These are phyloP conservation scores for Capronia coronata DNA, from an alignment of 2,329 filamentous ascomycete species.

Conservation along the genomic window DNA sequence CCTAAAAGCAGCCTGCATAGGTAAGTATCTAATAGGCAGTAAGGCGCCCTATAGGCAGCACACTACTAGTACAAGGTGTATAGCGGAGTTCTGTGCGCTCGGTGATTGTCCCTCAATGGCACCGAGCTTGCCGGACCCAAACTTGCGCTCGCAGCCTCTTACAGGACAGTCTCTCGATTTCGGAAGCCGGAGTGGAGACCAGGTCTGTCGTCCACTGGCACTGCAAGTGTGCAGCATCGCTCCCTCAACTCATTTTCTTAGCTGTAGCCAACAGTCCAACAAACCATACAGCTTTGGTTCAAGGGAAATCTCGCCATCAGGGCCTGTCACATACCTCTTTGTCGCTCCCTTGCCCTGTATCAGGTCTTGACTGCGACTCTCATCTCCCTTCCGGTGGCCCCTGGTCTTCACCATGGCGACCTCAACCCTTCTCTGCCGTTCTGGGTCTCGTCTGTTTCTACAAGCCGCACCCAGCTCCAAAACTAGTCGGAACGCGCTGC, in stretches of 20 bases:
- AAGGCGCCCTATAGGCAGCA: background rate
- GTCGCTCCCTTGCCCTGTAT: constrained; percentile 25
- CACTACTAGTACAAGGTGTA: background rate
- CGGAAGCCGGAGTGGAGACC: background rate
- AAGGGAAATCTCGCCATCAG: constrained; percentile 9
- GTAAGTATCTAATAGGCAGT: no score
- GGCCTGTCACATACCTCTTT: constrained; percentile 10
- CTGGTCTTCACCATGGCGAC: constrained; percentile 48
- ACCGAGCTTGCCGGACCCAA: no score
- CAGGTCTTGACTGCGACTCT: constrained; percentile 6
- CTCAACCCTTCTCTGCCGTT: constrained; percentile 42
- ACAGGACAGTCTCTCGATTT: constrained; percentile 1
- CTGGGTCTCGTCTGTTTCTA: constrained; percentile 39
- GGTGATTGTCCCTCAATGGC: background rate
- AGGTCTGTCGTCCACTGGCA: background rate
- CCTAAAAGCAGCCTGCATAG: no score
- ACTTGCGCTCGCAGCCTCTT: background rate
- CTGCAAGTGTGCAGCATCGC: no score
- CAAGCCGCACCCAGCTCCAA: constrained; percentile 35
- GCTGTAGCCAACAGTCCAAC: constrained; percentile 20
- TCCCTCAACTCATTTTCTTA: constrained; percentile 20
- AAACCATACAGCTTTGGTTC: constrained; percentile 7
- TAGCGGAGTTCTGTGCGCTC: background rate
- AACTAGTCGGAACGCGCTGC: constrained; percentile 40
- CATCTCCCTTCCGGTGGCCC: constrained; percentile 7